These are phyloP conservation scores for Geranomyces variabilis DNA, from an alignment of 192 early-diverging fungal genomes.

Conservation along the genomic window DNA sequence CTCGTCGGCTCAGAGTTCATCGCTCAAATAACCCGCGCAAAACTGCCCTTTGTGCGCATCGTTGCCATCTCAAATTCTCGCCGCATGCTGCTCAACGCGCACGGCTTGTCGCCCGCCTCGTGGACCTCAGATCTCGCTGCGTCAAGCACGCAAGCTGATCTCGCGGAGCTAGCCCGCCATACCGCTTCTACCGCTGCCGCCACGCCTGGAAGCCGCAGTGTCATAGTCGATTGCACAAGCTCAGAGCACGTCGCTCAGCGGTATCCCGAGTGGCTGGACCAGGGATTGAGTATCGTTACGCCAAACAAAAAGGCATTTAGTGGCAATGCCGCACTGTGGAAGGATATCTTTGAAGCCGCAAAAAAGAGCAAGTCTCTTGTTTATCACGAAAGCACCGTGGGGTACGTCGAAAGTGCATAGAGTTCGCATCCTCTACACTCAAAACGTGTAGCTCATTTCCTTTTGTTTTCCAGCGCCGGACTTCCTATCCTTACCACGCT, in stretches of 20 bases:
- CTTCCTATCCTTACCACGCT: conserved; percentile 92
- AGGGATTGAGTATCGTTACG: conserved; percentile 86
- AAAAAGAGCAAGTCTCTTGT: conserved; percentile 42
- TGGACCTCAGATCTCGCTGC: conserved; percentile 55
- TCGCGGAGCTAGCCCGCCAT: conserved; percentile 22
- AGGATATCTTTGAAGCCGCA: conserved; percentile 62
- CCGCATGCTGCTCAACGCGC: conserved; percentile 62
- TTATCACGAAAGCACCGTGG: conserved; percentile 95
- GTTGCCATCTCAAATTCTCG: conserved; percentile 81
- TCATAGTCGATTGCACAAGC: conserved; percentile 92
- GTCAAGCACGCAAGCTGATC: neutral
- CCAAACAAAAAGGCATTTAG: conserved; percentile 99
- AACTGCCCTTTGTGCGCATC: conserved; percentile 52
- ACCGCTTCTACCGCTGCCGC: conserved; percentile 46
- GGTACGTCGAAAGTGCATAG: conserved; percentile 30
- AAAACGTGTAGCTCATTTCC: neutral
- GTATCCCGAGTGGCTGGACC: conserved; percentile 83
- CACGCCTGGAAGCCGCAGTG: conserved; percentile 7
- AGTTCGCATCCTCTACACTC: neutral
- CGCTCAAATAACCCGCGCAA: conserved; percentile 62
- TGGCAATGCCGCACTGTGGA: conserved; percentile 69
- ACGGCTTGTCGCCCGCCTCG: conserved; percentile 48
- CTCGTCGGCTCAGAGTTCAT: conserved; percentile 92
- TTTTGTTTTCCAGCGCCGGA: conserved; percentile 69
- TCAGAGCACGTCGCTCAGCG: conserved; percentile 72